Conservation (phyloP, 805 yeast species). For the Sugiyamaella smithiae region DNA sequence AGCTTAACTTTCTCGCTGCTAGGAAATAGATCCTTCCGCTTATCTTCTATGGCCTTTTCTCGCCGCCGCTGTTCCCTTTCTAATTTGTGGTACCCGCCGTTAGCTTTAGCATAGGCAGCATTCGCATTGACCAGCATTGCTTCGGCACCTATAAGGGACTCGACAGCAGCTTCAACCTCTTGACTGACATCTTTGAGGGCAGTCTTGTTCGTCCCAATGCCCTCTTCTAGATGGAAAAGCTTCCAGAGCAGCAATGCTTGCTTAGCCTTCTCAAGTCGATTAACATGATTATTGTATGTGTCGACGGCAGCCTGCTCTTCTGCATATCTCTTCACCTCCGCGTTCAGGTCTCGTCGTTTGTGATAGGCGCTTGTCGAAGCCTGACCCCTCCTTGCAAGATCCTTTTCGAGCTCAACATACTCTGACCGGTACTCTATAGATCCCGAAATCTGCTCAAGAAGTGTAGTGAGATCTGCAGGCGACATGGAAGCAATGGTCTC, state of each 20-base stretch:
- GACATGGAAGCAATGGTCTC: conserved; percentile 90
- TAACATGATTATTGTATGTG: conserved; percentile 54
- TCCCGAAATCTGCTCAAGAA: conserved; percentile 83
- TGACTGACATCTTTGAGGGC: conserved; percentile 28
- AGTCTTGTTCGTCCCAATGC: conserved; percentile 28
- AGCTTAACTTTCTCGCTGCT: conserved; percentile 55
- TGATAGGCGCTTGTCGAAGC: conserved; percentile 62
- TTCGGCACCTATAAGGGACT: conserved; percentile 23
- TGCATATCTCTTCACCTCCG: conserved; percentile 74
- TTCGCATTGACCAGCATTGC: conserved; percentile 16
- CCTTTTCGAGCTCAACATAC: conserved; percentile 62
- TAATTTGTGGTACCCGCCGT: conserved; percentile 29
- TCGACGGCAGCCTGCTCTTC: conserved; percentile 74
- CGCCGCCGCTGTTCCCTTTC: conserved; percentile 37
- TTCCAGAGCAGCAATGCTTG: conserved; percentile 57
- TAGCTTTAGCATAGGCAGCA: conserved; percentile 14
- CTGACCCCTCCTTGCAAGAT: conserved; percentile 31
- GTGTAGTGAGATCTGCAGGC: conserved; percentile 64
- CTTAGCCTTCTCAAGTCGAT: conserved; percentile 39
- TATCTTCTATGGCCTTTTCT: conserved; percentile 43
- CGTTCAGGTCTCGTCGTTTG: conserved; percentile 63
- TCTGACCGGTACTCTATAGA: conserved; percentile 64
- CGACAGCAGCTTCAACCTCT: conserved; percentile 13
- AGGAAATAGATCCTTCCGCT: conserved; percentile 56
- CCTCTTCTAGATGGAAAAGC: conserved; percentile 56